Conservation (phyloP, 179 eudicot species). For the Beta macrorhiza region DNA sequence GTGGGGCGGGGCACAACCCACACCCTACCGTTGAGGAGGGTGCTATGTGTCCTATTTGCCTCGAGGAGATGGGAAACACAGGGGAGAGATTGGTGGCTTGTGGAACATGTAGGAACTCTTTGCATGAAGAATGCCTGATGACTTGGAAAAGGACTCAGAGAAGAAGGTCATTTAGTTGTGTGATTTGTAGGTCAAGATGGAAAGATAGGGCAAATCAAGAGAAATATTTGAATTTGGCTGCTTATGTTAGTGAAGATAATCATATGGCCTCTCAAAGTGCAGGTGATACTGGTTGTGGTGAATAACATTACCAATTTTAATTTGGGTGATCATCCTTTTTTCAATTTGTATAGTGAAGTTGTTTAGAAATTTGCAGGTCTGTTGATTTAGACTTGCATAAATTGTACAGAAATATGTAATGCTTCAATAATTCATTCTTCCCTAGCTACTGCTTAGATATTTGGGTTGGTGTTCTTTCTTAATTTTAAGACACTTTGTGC, state of each 20-base stretch:
- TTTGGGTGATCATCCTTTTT: background rate
- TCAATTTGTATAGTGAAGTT: background rate
- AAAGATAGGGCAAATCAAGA: slow-evolving; percentile 43
- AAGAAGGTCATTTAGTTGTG: slow-evolving; percentile 68
- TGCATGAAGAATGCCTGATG: slow-evolving; percentile 76
- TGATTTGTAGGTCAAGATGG: slow-evolving; percentile 86
- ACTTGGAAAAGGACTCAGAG: slow-evolving; percentile 71
- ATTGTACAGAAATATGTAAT: background rate
- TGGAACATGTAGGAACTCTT: slow-evolving; percentile 59
- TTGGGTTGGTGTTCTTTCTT: background rate
- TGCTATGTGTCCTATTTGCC: slow-evolving; percentile 66
- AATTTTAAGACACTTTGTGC: too few species aligned
- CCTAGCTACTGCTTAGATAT: background rate
- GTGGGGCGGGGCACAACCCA: slow-evolving; percentile 1
- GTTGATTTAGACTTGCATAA: background rate
- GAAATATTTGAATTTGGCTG: slow-evolving; percentile 67
- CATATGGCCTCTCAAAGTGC: slow-evolving; percentile 8
- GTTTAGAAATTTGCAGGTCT: background rate
- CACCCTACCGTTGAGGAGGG: slow-evolving; percentile 42
- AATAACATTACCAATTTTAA: slow-evolving; percentile 7
- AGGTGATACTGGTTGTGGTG: slow-evolving; percentile 6
- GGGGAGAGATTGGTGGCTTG: slow-evolving; percentile 64
- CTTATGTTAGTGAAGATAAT: slow-evolving; percentile 58
- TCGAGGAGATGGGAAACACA: slow-evolving; percentile 62
- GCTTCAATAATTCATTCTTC: background rate